Conservation (phyloP, 345 rosid genomes). For the Ceriops decandra region DNA sequence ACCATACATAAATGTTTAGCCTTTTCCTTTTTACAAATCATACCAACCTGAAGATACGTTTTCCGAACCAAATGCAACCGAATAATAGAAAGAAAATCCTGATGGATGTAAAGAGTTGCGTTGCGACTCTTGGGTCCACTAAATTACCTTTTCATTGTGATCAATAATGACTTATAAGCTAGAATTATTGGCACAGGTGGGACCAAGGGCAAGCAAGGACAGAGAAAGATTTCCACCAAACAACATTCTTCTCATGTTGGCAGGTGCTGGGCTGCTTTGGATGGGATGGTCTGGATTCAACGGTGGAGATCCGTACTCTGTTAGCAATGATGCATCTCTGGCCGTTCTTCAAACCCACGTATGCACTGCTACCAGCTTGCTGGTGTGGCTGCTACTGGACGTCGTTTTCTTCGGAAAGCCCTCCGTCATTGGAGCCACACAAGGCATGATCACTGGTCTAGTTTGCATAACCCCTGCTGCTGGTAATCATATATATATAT, state of each 20-base stretch:
- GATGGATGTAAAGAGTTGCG: not conserved
- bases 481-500: constrained; percentile 16
- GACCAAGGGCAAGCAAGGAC: constrained; percentile 45
- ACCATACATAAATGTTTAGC: not conserved
- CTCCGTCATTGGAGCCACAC: constrained; percentile 51
- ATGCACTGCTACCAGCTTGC: constrained; percentile 48
- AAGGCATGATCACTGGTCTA: constrained; percentile 56
- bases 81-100: not conserved
- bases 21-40: not conserved
- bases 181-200: constrained; percentile 27
- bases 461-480: constrained; percentile 60
- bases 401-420: constrained; percentile 32
- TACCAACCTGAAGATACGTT: no score
- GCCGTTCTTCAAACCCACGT: constrained; percentile 49
- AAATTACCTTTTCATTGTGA: not conserved
- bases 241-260: constrained; percentile 42
- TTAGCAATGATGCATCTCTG: constrained; percentile 34
- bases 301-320: constrained; percentile 50
- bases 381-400: constrained; percentile 43
- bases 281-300: constrained; percentile 59
- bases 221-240: constrained; percentile 51
- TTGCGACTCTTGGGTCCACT: not conserved
- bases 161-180: not conserved
- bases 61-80: no score
- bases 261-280: constrained; percentile 53